These are phyloP conservation scores for Trametes cingulata DNA, from an alignment of 768 basidiomycete genomes.

Conservation along the genomic window DNA sequence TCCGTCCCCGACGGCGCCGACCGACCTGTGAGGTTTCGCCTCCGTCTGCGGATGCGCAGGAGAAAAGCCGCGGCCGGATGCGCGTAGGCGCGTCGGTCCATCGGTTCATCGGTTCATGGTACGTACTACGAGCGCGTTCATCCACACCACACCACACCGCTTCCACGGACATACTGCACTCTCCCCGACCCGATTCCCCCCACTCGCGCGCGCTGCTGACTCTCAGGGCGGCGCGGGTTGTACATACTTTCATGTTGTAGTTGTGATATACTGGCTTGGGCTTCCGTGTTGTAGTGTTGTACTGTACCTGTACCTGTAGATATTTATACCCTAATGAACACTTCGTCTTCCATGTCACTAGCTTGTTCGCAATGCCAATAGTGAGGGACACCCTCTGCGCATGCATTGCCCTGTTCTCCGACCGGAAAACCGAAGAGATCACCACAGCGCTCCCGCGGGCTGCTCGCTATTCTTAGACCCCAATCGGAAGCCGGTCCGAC, in stretches of 20 bases:
- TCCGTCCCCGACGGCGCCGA: not conserved
- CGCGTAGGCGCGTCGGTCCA: too few relatives aligned
- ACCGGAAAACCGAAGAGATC: too few relatives aligned
- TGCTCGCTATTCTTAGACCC: too few relatives aligned
- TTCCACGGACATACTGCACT: not conserved
- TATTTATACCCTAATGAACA: slow-evolving; percentile 19
- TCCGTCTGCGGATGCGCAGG: too few relatives aligned
- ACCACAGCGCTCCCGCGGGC: too few relatives aligned
- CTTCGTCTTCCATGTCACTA: not conserved
- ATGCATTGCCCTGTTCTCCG: too few relatives aligned
- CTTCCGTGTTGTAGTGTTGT: not conserved
- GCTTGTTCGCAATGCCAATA: too few relatives aligned
- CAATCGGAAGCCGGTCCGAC: too few relatives aligned
- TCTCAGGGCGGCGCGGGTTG: not conserved
- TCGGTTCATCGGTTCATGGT: too few relatives aligned
- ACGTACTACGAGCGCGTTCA: not conserved
- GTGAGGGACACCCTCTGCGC: too few relatives aligned
- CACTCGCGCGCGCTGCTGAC: not conserved
- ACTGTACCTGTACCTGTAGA: slow-evolving; percentile 4
- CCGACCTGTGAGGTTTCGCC: not conserved
- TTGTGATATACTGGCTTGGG: not conserved
- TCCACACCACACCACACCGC: not conserved
- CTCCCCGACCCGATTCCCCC: not conserved
- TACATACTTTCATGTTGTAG: not conserved
- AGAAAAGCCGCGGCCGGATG: too few relatives aligned